Evolutionary conservation across 2,329 filamentous ascomycete species (phyloP), one percentile per base, ranked within the genome.

Genomic region (Pyricularia pennisetigena): DNA sequence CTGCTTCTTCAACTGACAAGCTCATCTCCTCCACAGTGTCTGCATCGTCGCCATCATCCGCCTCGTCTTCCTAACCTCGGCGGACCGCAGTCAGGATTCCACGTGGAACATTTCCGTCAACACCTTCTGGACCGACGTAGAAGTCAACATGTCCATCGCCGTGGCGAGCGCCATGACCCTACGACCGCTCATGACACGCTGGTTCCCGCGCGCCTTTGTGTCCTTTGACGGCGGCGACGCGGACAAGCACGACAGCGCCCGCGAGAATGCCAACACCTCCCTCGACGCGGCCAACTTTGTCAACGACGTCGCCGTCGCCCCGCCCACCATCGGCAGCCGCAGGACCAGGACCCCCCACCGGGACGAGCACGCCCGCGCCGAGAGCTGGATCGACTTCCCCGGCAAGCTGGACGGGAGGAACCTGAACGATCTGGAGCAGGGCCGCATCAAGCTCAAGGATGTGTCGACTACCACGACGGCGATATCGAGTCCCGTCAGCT

Each of bases 81-180:
- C 70, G n/a, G 61, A 69, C 35, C 64, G 70, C 5, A 68, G 68
- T n/a, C 67, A 28, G 9, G 76, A 78, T 68, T 71, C 74, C 49
- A 74, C 76, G 23, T 77, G 74, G 68, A 71, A 70, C 35, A 71
- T 70, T 65, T 71, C 75, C 29, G 67, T 74, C 20, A 72, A 78
- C 62, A 73, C 75, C 49, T 76, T 74, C 70, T 78, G 77, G 76
- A 78, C 76, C n/a, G 70, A 70, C 12, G 71, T 78, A 69, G 77
- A 79, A 64, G 75, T 78, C 69, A 77, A 78, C 71, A 71, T 75
- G 5, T 75, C 75, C 68, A 77, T 80, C 49, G 71, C 74, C 9
- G 78, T 77, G 68, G 77, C 78, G 54, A 78, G 75, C 71, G 73
- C 78, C 61, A 77, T 78, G 68, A 79, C 77, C 7, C 73, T 79